Base-by-base conservation (phyloP, 305 asterid species). In the Nicotiana rustica region DNA sequence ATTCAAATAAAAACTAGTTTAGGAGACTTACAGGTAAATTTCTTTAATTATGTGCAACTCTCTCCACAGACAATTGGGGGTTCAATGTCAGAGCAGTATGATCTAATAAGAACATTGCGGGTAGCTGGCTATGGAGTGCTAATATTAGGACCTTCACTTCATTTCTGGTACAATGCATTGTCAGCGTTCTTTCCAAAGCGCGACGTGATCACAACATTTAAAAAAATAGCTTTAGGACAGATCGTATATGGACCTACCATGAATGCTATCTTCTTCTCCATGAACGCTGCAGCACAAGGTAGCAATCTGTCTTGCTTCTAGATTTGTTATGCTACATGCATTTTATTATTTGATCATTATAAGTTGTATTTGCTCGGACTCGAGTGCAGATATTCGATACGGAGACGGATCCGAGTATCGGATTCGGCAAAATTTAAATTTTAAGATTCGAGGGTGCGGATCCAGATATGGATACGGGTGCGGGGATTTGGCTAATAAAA, bases 71-170 rank as follows among this genome's bases (percentile, higher is more conserved):
- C 86, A 62, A 85, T 93, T 76, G 88, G 82, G 33, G 88, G 83
- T 82, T 87, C 86, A 85, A 78, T 82, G 17, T 71, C 86, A 12
- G 93, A 89, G 80, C 67, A 86, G 47, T 95, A 89, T 86, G 92
- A 93, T 88, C n/a, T 86, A 21, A 80, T 84, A 77, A 88, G 99
- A 81, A 94, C 97, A 67, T 41, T 91, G 18, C 88, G 97, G 52
- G 89, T 92, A 97, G 97, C 97, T 38, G 94, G 98, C 19, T 95
- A 89, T 65, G 99, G 98, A 10, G 56, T 94, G 93, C 9, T 94
- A 47, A 85, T 95, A 59, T 62, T 95, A 68, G 98, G 99, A n/a
- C 97, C 99, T 73, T 89, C 98, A 3, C 66, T 92, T 73, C 98
- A 94, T 88, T 88, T 71, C 38, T 95, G 98, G 99, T 92, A 92